Base-by-base conservation (phyloP, 1,284 basidiomycete genomes). In the Sporisorium graminicola region DNA sequence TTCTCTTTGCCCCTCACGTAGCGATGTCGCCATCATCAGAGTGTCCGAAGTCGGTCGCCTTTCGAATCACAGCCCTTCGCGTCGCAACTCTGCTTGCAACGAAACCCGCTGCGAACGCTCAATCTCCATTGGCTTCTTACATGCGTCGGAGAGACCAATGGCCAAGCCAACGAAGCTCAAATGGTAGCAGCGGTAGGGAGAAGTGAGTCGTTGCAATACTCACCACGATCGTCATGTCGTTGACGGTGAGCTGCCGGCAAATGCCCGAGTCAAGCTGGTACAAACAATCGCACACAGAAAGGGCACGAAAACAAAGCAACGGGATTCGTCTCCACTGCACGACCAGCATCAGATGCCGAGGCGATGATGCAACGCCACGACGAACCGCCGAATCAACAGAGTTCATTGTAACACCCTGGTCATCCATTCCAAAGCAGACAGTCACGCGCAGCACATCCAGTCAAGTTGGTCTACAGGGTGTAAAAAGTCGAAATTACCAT, bases 401-500 rank as follows among this genome's bases (percentile, higher is more conserved):
- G 29, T 10, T 31, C 29, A 31, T 31, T 10, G 29, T 5, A 31
- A 31, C 29, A 31, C 5, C 29, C n/a, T n/a, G n/a, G n/a, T n/a
- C n/a, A n/a, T n/a, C n/a, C n/a, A n/a, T n/a, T n/a, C n/a, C n/a
- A n/a, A n/a, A 22, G 5, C 12, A 10, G 10, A 24, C 12, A 20
- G 18, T 26, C 29, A 33, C 37, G 37, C 40, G 49, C 8, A 24
- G 13, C n/a, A 47, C 24, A 12, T 27, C 10, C 54, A 46, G 40
- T 24, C 35, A 43, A 22, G 43, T 24, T 20, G n/a, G 12, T 14
- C n/a, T 74, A 66, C 66, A 65, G 66, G 61, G 66, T 65, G 65
- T 69, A 70, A 69, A 73, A 65, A 68, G 49, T 61, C 66, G 66
- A 69, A 69, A 63, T 75, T 75, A 75, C 73, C 73, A 70, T 61